A percentile compares a stretch with the other conserved stretches of the same genome.
phyloP scores from a whole-genome alignment of 805 yeast species.

The Kodamaea lidongshanica region DNA sequence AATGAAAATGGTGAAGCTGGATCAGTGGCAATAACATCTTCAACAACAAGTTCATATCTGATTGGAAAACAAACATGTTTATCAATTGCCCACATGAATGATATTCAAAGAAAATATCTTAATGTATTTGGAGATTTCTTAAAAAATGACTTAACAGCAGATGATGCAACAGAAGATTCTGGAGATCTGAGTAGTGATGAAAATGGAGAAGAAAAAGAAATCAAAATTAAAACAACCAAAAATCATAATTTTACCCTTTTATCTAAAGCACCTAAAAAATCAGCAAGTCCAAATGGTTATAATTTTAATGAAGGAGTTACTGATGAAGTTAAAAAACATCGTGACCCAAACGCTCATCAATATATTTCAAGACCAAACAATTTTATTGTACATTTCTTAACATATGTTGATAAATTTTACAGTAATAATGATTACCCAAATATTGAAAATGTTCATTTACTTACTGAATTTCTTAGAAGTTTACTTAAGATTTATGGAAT shows the following conservation, averaged over 20 bases:
- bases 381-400: conserved; percentile 34
- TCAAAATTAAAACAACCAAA: conserved; percentile 7
- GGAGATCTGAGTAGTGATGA: conserved; percentile 1
- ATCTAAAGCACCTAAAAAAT: conserved; percentile 5
- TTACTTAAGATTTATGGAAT: conserved; percentile 35
- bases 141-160: conserved; percentile 20
- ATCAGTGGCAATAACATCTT: conserved; percentile 1
- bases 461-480: conserved; percentile 19
- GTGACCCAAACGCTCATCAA: conserved; percentile 37
- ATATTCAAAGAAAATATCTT: conserved; percentile 36
- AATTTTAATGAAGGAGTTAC: conserved; percentile 12
- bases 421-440: conserved; percentile 18
- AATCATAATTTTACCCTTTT: conserved; percentile 6
- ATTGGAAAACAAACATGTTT: conserved; percentile 11
- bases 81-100: conserved; percentile 20
- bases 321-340: conserved; percentile 13
- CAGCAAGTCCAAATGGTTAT: conserved; percentile 9
- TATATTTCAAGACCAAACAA: conserved; percentile 39
- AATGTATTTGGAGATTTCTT: conserved; percentile 32
- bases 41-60: conserved; percentile 3
- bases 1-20: no score
- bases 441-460: conserved; percentile 17
- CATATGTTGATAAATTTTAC: conserved; percentile 29
- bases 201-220: conserved; percentile 2
- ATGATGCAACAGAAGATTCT: conserved; percentile 2